Conservation (phyloP, 1,284 basidiomycete genomes). For the Vanrija pseudolonga region DNA sequence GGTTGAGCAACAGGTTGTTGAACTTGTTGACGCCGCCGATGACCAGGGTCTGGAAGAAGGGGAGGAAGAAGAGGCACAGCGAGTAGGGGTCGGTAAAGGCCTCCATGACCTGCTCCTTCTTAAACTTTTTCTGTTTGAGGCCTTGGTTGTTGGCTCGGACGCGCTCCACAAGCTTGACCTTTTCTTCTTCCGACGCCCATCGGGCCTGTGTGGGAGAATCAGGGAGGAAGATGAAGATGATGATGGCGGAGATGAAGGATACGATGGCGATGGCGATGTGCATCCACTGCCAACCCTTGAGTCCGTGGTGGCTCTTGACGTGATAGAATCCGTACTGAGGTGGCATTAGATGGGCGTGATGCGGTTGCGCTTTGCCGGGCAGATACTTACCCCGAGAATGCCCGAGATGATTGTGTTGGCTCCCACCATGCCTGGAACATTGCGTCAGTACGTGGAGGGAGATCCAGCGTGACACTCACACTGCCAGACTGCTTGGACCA, state of each 20-base stretch:
- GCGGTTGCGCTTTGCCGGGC: not conserved
- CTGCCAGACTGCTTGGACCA: conserved; percentile 21
- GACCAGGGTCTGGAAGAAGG: conserved; percentile 13
- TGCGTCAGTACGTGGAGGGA: conserved; percentile 12
- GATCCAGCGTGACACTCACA: too few species aligned
- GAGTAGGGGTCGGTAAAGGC: not conserved
- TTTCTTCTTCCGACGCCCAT: conserved; percentile 27
- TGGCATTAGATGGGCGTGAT: conserved; percentile 15
- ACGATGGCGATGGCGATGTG: conserved; percentile 21
- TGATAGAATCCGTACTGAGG: conserved; percentile 25
- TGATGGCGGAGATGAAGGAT: conserved; percentile 5
- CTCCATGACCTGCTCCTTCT: not conserved
- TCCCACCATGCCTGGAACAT: conserved; percentile 10
- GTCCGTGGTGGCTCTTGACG: not conserved
- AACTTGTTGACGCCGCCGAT: conserved; percentile 34
- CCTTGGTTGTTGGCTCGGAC: conserved; percentile 34
- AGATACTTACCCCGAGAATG: not conserved
- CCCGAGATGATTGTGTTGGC: conserved; percentile 4
- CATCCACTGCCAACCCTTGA: conserved; percentile 36
- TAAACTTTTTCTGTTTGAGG: conserved; percentile 22
- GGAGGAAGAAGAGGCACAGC: not conserved
- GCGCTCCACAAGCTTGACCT: conserved; percentile 27
- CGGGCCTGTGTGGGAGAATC: conserved; percentile 24
- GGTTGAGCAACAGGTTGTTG: conserved; percentile 22
- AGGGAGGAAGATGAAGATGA: conserved; percentile 24